Conservation (phyloP, 495 filamentous ascomycete species). For the Monascus purpureus region DNA sequence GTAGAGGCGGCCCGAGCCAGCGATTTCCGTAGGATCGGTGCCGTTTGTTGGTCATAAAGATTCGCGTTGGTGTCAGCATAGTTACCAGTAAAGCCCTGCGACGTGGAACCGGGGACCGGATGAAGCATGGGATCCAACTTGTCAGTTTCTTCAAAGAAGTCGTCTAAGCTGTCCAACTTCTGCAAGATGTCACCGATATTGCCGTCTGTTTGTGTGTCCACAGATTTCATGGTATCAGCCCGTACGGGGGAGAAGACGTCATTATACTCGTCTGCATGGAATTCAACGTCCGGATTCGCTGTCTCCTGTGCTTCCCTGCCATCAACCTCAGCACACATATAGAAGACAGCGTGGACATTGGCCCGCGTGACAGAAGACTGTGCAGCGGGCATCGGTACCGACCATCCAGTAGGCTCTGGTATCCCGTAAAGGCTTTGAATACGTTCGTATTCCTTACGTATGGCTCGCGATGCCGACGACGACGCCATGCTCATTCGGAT, state of each 20-base stretch:
- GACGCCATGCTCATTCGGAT: constrained; percentile 91
- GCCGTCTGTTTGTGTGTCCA: constrained; percentile 61
- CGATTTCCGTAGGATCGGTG: constrained; percentile 79
- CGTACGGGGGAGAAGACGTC: constrained; percentile 68
- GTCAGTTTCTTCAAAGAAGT: constrained; percentile 73
- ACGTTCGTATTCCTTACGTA: constrained; percentile 86
- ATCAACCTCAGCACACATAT: constrained; percentile 63
- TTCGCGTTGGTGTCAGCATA: constrained; percentile 65
- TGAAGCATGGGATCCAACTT: constrained; percentile 33
- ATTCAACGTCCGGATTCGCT: constrained; percentile 75
- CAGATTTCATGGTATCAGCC: constrained; percentile 83
- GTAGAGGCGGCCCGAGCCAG: constrained; percentile 55
- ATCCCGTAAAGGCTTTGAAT: constrained; percentile 94
- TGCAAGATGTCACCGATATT: constrained; percentile 77
- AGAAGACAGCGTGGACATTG: constrained; percentile 95
- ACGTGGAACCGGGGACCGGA: constrained; percentile 32
- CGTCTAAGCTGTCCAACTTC: constrained; percentile 85
- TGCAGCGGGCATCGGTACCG: constrained; percentile 81
- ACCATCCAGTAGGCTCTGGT: constrained; percentile 90
- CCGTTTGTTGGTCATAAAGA: constrained; percentile 86
- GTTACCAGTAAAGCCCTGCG: constrained; percentile 50
- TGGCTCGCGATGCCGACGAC: constrained; percentile 60
- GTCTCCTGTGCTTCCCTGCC: constrained; percentile 40
- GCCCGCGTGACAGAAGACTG: constrained; percentile 71
- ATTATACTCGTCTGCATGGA: constrained; percentile 77